Evolutionary conservation across 2,329 filamentous ascomycete species (phyloP), one percentile per base, ranked within the genome.

Genomic region (Chrysoporthe austroafricana): DNA sequence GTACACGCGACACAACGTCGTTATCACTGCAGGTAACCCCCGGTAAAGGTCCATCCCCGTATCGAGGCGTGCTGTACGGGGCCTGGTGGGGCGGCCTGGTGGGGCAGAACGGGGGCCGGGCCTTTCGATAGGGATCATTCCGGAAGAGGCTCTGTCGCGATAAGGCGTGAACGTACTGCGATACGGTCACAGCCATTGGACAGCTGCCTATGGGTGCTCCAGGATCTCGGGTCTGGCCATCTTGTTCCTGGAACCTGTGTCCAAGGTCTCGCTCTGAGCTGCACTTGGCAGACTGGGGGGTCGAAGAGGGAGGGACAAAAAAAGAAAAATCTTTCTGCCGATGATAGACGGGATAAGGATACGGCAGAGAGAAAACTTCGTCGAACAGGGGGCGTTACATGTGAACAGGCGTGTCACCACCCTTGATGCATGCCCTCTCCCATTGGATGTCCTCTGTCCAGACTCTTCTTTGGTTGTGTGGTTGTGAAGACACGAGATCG

Each of bases 111-210:
- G 14, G 50, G 50, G 50, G 9, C 21, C 50, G 50, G 50, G 26
- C 26, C 50, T 32, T 14, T 54, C 50, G 50, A 54, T 54, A 54
- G 50, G 50, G 50, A 26, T 34, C 50, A 54, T 54, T 54, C 50
- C 50, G 50, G 50, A 54, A 13, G 21, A 54, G 50, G 50, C 50
- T 54, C 21, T 54, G 32, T 54, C 50, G 50, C 14, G 50, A 54
- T 54, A 54, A 21, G 50, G 32, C 14, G 9, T 21, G n/a, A 52
- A 9, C 9, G 21, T 52, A 32, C 16, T 54, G 26, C 50, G 50
- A 32, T 54, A 54, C 50, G 50, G 50, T 34, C 50, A 54, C 32
- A 11, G 3, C 32, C 26, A 54, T 54, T 54, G 50, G 26, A 32
- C n/a, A 11, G 21, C 16, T 14, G n/a, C 11, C 26, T 4, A 32